Evolutionary conservation across 208 protist genomes (phyloP).

Genomic region (Trypanosoma rangeli): DNA sequence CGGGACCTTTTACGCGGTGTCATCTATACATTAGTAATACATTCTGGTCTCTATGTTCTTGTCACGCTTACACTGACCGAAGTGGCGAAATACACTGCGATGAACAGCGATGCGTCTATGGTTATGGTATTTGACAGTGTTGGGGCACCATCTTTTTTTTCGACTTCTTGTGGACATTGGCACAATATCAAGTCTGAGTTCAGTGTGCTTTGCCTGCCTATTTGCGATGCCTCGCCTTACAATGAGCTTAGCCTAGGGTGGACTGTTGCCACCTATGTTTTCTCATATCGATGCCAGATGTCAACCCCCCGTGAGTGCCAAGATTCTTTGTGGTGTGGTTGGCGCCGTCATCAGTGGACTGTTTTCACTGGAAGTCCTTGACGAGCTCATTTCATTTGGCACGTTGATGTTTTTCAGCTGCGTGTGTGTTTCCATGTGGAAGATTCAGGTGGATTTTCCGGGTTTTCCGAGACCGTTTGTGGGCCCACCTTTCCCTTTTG

Average conservation of each 20-base stretch:
- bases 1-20: constrained; percentile 36
- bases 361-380: constrained; percentile 39
- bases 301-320: constrained; percentile 24
- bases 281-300: constrained; percentile 18
- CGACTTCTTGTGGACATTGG: constrained; percentile 36
- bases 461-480: constrained; percentile 31
- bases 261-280: constrained; percentile 29
- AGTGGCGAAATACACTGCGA: constrained; percentile 27
- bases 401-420: constrained; percentile 38
- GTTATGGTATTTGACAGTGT: constrained; percentile 30
- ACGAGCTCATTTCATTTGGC: constrained; percentile 44
- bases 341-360: constrained; percentile 30
- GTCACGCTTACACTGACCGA: constrained; percentile 38
- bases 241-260: constrained; percentile 35
- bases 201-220: constrained; percentile 36
- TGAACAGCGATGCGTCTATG: constrained; percentile 41
- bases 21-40: constrained; percentile 35
- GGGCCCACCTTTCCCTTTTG: constrained; percentile 29
- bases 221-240: constrained; percentile 40
- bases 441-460: constrained; percentile 28
- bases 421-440: constrained; percentile 42
- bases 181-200: constrained; percentile 35
- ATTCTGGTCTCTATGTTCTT: constrained; percentile 33
- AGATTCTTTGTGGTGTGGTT: constrained; percentile 24
- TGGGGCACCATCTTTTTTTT: constrained; percentile 16